phyloP scores from a whole-genome alignment of 768 basidiomycete genomes.

The Tricholoma flavovirens region DNA sequence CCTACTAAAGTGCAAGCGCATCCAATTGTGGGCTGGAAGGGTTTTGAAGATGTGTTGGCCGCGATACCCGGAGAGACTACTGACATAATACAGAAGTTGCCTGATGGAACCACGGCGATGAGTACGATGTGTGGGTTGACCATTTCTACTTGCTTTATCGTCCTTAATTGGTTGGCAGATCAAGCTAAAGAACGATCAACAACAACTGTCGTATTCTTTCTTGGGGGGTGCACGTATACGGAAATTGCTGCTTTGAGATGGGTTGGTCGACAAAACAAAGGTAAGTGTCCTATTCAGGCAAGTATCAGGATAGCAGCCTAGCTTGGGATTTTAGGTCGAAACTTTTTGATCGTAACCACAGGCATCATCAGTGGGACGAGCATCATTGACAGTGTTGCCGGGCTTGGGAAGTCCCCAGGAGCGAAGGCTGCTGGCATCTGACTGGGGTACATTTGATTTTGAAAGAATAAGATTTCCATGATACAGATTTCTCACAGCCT shows the following conservation, averaged over 20 bases:
- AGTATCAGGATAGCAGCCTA: slow-evolving; percentile 9
- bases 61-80: slow-evolving; percentile 82
- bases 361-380: slow-evolving; percentile 79
- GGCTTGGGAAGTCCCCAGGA: slow-evolving; percentile 24
- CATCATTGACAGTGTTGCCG: slow-evolving; percentile 65
- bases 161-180: slow-evolving; percentile 26
- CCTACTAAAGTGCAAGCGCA: slow-evolving; percentile 71
- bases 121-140: slow-evolving; percentile 27
- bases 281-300: slow-evolving; percentile 32
- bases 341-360: slow-evolving; percentile 87
- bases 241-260: slow-evolving; percentile 94
- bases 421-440: slow-evolving; percentile 41
- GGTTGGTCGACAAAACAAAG: slow-evolving; percentile 82
- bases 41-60: slow-evolving; percentile 86
- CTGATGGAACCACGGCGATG: slow-evolving; percentile 22
- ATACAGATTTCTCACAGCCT: slow-evolving; percentile 15
- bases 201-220: slow-evolving; percentile 91
- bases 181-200: slow-evolving; percentile 54
- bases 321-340: slow-evolving; percentile 51
- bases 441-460: slow-evolving; percentile 7
- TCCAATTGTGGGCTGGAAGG: slow-evolving; percentile 94
- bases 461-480: slow-evolving; percentile 5
- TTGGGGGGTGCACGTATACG: slow-evolving; percentile 96
- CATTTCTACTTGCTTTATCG: slow-evolving; percentile 1
- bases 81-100: slow-evolving; percentile 57